A percentile compares a stretch with the other conserved stretches of the same genome.
Conservation (phyloP, 148 eudicot species). For the Pharnaceum exiguum region DNA sequence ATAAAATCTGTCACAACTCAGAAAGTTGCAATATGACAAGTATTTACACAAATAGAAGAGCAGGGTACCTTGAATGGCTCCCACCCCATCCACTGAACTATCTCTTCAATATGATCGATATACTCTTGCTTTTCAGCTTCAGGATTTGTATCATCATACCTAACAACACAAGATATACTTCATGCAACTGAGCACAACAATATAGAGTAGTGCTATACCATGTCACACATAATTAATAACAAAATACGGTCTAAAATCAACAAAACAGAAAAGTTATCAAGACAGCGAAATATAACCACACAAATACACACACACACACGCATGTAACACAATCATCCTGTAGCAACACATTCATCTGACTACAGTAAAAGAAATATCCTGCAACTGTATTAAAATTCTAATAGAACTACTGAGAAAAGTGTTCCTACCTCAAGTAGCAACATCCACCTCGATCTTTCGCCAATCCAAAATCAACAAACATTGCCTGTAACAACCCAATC, state of each 20-base stretch:
- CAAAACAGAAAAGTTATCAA: too few relatives aligned
- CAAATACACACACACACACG: too few relatives aligned
- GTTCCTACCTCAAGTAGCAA: conserved; percentile 76
- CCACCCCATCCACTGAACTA: conserved; percentile 98
- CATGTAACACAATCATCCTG: too few relatives aligned
- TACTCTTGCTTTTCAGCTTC: conserved; percentile 92
- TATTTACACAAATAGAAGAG: not conserved
- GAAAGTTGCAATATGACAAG: not conserved
- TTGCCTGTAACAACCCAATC: conserved; percentile 70
- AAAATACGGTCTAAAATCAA: too few relatives aligned
- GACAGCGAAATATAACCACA: too few relatives aligned
- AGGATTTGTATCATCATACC: conserved; percentile 98
- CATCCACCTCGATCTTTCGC: conserved; percentile 91
- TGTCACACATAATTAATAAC: too few relatives aligned
- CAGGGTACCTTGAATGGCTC: conserved; percentile 74
- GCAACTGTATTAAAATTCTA: not conserved
- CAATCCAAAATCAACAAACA: conserved; percentile 94
- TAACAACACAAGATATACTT: conserved; percentile 14
- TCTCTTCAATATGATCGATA: conserved; percentile 46
- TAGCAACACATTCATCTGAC: too few relatives aligned
- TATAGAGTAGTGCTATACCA: too few relatives aligned
- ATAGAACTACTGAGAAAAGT: not conserved
- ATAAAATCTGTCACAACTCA: not conserved
- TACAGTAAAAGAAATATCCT: too few relatives aligned
- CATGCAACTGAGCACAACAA: too few relatives aligned